Conservation (phyloP, 495 filamentous ascomycete species). For the Penicillium cinerascens region DNA sequence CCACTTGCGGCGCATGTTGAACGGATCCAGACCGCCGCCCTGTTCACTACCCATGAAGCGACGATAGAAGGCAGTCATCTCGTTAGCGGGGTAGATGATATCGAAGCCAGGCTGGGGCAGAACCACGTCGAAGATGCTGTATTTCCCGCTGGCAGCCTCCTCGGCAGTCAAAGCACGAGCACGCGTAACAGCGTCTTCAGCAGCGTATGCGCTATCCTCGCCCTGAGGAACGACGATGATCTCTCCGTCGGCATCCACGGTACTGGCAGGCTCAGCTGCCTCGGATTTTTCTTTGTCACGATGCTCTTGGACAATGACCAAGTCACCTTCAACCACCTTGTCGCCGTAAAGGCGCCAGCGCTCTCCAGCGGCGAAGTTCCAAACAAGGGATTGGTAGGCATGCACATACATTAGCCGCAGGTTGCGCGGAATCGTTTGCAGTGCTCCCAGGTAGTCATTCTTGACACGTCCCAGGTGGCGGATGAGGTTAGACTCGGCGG, state of each 20-base stretch:
- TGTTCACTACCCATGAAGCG: constrained; percentile 75
- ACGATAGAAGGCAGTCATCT: constrained; percentile 74
- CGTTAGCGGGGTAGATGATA: constrained; percentile 78
- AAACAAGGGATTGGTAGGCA: constrained; percentile 90
- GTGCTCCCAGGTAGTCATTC: constrained; percentile 72
- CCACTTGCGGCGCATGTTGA: constrained; percentile 80
- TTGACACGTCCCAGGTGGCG: constrained; percentile 56
- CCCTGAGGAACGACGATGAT: constrained; percentile 57
- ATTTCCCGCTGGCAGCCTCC: constrained; percentile 76
- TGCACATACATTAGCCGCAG: constrained; percentile 93
- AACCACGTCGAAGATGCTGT: constrained; percentile 85
- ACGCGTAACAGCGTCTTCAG: constrained; percentile 62
- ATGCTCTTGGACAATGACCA: constrained; percentile 66
- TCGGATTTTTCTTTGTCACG: constrained; percentile 35
- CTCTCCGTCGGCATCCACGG: constrained; percentile 68
- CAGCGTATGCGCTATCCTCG: constrained; percentile 51
- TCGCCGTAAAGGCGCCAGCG: constrained; percentile 71
- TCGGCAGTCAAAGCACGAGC: constrained; percentile 71
- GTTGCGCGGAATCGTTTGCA: constrained; percentile 70
- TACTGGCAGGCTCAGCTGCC: constrained; percentile 4
- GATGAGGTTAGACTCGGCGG: constrained; percentile 74
- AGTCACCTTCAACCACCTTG: constrained; percentile 77
- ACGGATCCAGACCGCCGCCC: constrained; percentile 75
- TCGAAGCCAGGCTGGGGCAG: constrained; percentile 91
- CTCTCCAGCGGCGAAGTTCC: constrained; percentile 78